Base-by-base conservation (phyloP, 2,329 filamentous ascomycete species). In the Trichoderma sp. region DNA sequence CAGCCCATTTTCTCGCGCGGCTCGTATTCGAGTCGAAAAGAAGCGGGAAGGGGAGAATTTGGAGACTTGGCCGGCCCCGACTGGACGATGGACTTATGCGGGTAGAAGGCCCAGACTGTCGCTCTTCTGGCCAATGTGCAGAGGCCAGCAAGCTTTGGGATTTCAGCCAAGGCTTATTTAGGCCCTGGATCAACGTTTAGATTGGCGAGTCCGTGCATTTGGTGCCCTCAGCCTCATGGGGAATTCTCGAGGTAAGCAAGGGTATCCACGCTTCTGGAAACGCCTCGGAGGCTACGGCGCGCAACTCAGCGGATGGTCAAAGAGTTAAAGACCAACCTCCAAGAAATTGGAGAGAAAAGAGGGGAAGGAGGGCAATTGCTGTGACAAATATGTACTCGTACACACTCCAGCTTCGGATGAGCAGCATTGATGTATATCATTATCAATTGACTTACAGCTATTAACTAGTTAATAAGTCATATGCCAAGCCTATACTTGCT, bases 251-350 rank as follows among this genome's bases (percentile, higher is more conserved):
- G 28, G 34, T 36, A 60, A 71, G 69, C 61, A 65, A 47, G 60
- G 60, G 62, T 71, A 71, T 58, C 62, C 69, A 69, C 26, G 66
- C 24, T 70, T 47, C 66, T 70, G 57, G 57, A 34, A 62, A 47
- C 34, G 36, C 56, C 66, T 70, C 66, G 57, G n/a, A 60, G 57
- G 28, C n/a, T 6, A 34, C 18, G 47, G 47, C 47, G 47, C 47
- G 47, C 47, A 53, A 24, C 24, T 6, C 47, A 24, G 47, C 47
- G 47, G n/a, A 53, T 6, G 47, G 47, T 5, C 11, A 4, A 36
- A 36, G 34, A 36, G 34, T 36, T 15, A 53, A 53, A 53, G 47
- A 53, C 21, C n/a, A 53, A 24, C 43, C n/a, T 21, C 43, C 43
- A 21, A 24, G n/a, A 53, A 53, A 24, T 24, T 53, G n/a, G 47